A percentile compares a stretch with the other conserved stretches of the same genome.
Conservation (phyloP, 176 grass and related monocot genomes). For the Ananas comosus region DNA sequence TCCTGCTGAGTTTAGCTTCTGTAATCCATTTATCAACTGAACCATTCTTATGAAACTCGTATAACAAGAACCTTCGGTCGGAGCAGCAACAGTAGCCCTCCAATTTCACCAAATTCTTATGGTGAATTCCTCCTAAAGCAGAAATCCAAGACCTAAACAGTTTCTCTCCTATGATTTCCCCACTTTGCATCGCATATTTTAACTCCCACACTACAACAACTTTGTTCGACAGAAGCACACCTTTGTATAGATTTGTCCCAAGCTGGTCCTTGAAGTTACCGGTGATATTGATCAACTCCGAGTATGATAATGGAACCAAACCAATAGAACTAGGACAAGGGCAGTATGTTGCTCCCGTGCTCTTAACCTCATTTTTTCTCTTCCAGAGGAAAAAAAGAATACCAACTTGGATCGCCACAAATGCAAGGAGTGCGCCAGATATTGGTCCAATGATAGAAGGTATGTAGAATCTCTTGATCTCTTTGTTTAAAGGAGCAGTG, state of each 20-base stretch:
- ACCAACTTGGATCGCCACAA: conserved; percentile 5
- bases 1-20: conserved; percentile 6
- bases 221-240: not conserved
- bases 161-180: conserved; percentile 5
- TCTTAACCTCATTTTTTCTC: not conserved
- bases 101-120: conserved; percentile 9
- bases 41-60: conserved; percentile 3
- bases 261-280: conserved; percentile 6
- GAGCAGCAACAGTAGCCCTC: not conserved
- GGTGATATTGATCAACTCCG: not conserved
- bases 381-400: not conserved
- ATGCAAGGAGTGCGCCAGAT: not conserved
- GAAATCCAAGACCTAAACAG: conserved; percentile 7
- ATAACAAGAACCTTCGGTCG: conserved; percentile 3
- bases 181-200: not conserved
- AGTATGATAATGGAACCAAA: conserved; percentile 4
- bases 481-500: not conserved
- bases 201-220: not conserved
- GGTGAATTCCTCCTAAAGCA: conserved; percentile 6
- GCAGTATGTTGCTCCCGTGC: not conserved
- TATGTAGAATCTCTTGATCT: not conserved
- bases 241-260: conserved; percentile 6
- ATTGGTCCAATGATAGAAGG: not conserved
- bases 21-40: conserved; percentile 11
- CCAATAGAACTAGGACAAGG: conserved; percentile 1